Evolutionary conservation across 306 rosid genomes (phyloP).

Genomic region (Hylodesmum podocarpum): DNA sequence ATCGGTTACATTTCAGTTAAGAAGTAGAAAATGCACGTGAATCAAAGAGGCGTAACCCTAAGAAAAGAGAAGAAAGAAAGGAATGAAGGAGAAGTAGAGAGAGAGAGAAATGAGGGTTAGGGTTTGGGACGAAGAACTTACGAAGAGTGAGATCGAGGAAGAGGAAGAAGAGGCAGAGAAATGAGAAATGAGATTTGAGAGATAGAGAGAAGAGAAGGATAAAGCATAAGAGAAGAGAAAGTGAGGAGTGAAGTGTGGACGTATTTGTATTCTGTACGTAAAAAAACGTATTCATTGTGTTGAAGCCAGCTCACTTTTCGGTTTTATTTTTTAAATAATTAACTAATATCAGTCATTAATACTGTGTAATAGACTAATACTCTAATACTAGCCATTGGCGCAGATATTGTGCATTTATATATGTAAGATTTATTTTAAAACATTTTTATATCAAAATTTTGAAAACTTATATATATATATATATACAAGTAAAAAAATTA

Average conservation of each 20-base stretch:
- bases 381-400: too few relatives aligned
- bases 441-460: too few relatives aligned
- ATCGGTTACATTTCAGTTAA: neutral
- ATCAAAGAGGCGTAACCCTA: constrained; percentile 32
- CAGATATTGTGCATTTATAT: too few relatives aligned
- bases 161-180: constrained; percentile 21
- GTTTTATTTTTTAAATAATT: neutral
- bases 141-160: constrained; percentile 24
- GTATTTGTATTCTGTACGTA: neutral
- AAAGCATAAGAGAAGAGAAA: constrained; percentile 25
- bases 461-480: too few relatives aligned
- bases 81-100: neutral
- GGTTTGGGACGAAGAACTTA: constrained; percentile 19
- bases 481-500: too few relatives aligned
- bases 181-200: constrained; percentile 6
- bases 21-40: neutral
- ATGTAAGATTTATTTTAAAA: too few relatives aligned
- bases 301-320: neutral
- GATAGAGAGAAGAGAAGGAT: constrained; percentile 19
- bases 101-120: neutral
- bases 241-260: neutral
- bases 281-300: neutral
- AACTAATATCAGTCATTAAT: too few relatives aligned
- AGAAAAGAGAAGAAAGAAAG: neutral
- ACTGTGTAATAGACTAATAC: too few relatives aligned